A percentile compares a stretch with the other conserved stretches of the same genome.
Evolutionary conservation across 345 rosid species (phyloP).

Genomic region (Eucalyptus tenuipes): DNA sequence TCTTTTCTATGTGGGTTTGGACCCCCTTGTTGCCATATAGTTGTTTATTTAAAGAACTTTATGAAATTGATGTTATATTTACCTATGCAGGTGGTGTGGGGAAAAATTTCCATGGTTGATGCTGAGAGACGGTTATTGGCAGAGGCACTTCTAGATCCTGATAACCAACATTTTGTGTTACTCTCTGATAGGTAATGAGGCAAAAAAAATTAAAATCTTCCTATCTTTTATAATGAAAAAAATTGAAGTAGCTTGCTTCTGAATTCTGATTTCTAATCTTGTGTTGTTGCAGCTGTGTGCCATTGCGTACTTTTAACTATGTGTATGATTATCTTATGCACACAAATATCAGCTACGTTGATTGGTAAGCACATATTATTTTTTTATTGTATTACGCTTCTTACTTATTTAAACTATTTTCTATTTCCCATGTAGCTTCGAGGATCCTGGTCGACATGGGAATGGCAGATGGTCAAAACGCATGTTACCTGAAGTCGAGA

Average conservation of each 20-base stretch:
- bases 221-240: background rate
- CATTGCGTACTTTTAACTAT: slow-evolving; percentile 73
- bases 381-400: background rate
- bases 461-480: slow-evolving; percentile 85
- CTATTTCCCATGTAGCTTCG: slow-evolving; percentile 40
- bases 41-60: background rate
- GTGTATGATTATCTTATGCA: slow-evolving; percentile 72
- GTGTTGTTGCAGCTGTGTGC: slow-evolving; percentile 60
- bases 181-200: slow-evolving; percentile 78
- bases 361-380: slow-evolving; percentile 28
- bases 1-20: background rate
- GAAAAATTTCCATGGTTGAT: slow-evolving; percentile 90
- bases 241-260: background rate
- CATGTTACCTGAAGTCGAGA: slow-evolving; percentile 83
- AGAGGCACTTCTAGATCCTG: slow-evolving; percentile 73
- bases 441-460: slow-evolving; percentile 90
- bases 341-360: slow-evolving; percentile 78
- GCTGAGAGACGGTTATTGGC: slow-evolving; percentile 85
- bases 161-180: slow-evolving; percentile 82
- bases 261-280: background rate
- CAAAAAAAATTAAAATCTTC: background rate
- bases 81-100: slow-evolving; percentile 65
- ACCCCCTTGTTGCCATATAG: background rate
- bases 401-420: background rate
- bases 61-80: background rate